Percentiles rank a stretch among this genome's conserved stretches.
Evolutionary conservation across 1,284 basidiomycete genomes (phyloP).

Genomic region (Ustilago cynodontis): DNA sequence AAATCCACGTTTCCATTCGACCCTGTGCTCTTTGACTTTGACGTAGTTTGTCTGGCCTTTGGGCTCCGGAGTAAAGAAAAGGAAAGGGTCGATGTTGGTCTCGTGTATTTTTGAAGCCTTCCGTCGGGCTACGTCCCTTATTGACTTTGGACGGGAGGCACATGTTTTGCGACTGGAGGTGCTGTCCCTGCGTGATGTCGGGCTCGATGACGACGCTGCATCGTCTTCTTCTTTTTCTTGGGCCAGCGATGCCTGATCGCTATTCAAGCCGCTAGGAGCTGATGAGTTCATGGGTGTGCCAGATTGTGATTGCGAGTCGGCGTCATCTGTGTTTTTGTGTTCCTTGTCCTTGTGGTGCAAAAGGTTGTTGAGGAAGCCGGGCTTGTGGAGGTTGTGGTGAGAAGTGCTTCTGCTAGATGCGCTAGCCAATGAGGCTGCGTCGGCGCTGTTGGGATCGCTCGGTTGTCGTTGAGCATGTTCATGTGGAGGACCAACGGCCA

Average conservation of each 20-base stretch:
- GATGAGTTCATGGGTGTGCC: not conserved
- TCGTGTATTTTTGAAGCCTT: constrained; percentile 22
- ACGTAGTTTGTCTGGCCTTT: constrained; percentile 49
- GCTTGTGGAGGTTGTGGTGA: constrained; percentile 18
- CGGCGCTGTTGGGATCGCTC: constrained; percentile 9
- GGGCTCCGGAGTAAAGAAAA: constrained; percentile 52
- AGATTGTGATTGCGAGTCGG: constrained; percentile 7
- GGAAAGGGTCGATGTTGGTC: constrained; percentile 42
- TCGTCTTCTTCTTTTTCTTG: constrained; percentile 9
- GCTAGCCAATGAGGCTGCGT: constrained; percentile 32
- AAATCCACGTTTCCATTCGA: constrained; percentile 57
- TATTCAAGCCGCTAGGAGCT: not conserved
- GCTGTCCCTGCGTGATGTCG: constrained; percentile 29
- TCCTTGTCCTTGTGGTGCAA: constrained; percentile 19
- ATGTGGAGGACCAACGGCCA: constrained; percentile 18
- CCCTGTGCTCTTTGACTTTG: constrained; percentile 49
- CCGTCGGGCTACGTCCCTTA: constrained; percentile 22
- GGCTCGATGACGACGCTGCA: constrained; percentile 16
- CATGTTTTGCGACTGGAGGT: constrained; percentile 41
- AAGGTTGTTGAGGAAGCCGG: constrained; percentile 22
- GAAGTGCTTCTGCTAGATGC: constrained; percentile 16
- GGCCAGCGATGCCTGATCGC: constrained; percentile 6
- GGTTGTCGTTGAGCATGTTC: constrained; percentile 14
- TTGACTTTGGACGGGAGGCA: constrained; percentile 33
- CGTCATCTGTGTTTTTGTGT: constrained; percentile 6